phyloP scores from a whole-genome alignment of 306 rosid species.

The Fagus crenata region DNA sequence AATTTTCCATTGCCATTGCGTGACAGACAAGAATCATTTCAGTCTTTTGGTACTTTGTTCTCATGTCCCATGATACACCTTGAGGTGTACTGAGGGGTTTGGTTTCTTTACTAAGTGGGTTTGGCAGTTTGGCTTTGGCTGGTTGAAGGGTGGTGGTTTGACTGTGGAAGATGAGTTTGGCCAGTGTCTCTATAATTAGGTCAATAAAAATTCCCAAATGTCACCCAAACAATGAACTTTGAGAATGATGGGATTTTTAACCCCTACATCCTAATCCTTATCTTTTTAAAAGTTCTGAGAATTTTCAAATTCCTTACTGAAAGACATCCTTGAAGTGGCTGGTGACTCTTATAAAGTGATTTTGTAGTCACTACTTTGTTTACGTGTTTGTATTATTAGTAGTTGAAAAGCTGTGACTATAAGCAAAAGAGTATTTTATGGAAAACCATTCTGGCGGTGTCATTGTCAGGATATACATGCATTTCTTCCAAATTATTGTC shows the following conservation, averaged over 20 bases:
- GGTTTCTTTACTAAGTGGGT: background rate
- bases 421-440: background rate
- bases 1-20: slow-evolving; percentile 7
- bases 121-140: background rate
- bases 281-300: background rate
- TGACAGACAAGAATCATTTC: background rate
- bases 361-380: background rate
- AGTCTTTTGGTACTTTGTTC: background rate
- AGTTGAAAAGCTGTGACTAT: background rate
- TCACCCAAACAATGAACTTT: background rate
- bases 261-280: background rate
- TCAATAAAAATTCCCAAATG: background rate
- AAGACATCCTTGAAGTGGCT: background rate
- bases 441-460: background rate
- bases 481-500: background rate
- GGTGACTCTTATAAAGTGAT: background rate
- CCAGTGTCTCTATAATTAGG: background rate
- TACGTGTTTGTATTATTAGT: background rate
- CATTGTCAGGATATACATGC: background rate
- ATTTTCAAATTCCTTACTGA: background rate
- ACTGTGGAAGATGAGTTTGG: background rate
- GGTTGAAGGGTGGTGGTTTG: background rate
- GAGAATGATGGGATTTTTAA: background rate
- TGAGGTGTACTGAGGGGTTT: background rate
- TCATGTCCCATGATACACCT: background rate